Base-by-base conservation (phyloP, 441 rosid species). In the Euphorbia corollata region DNA sequence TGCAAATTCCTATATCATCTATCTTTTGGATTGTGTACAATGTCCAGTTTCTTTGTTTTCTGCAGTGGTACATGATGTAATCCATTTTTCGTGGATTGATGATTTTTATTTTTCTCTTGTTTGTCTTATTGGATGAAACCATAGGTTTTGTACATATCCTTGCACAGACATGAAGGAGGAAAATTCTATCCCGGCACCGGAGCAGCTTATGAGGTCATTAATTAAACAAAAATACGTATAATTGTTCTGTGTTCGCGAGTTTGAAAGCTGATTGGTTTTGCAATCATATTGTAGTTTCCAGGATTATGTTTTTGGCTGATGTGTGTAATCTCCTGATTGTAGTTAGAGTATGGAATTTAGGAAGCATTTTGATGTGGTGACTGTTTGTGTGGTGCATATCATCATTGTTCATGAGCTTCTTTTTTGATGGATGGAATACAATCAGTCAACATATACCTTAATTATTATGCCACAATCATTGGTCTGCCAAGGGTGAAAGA, bases 131-230 rank as follows among this genome's bases (percentile, higher is more conserved):
- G 57, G 45, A 56, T 47, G 55, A 74, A 60, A 56, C 32, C 73
- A 12, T 80, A 94, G 99, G 97, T 94, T 60, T 79, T 91, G 78
- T 94, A 94, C 74, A 69, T 91, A 67, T 94, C 99, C 64, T 77
- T 94, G 74, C 97, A 94, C 73, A 86, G 99, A 75, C 97, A 89
- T 27, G 97, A 94, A 80, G 93, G 87, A 59, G 97, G 97, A 62
- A 84, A 68, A 63, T 94, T 94, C 74, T 89, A 91, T 79, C 97
- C 97, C 6, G 95, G 97, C 73, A 91, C 97, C 43, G 97, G 99
- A 79, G 87, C 97, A 75, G 88, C 87, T 68, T 59, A 73, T 74
- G 96, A 94, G 99, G 99, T 94, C 72, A 8, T 30, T 64, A 47
- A 66, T 56, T 59, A 4, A 27, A 6, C 45, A 39, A 6, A 39